A percentile compares a stretch with the other conserved stretches of the same genome.
Conservation (phyloP, 2,329 filamentous ascomycete genomes). For the Alternaria sp. region DNA sequence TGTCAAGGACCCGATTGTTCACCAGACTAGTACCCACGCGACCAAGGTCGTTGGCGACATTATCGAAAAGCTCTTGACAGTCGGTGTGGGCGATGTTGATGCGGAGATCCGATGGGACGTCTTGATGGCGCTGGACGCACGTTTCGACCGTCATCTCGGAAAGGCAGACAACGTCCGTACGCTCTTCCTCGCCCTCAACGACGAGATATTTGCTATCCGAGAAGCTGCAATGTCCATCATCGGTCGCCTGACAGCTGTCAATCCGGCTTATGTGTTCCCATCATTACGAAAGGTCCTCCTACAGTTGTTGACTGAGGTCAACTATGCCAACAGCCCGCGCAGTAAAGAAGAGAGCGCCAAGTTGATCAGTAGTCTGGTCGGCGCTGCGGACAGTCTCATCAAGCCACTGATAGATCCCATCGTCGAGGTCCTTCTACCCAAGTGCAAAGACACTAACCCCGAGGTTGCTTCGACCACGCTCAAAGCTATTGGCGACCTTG, state of each 20-base stretch:
- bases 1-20: constrained; percentile 94
- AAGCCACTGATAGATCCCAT: constrained; percentile 98
- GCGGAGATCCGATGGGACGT: constrained; percentile 89
- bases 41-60: constrained; percentile 98
- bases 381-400: constrained; percentile 91
- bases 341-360: constrained; percentile 98
- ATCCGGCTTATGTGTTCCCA: constrained; percentile 97
- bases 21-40: constrained; percentile 96
- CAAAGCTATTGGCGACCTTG: constrained; percentile 91
- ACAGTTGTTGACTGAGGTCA: constrained; percentile 93
- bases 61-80: constrained; percentile 93
- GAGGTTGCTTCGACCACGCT: constrained; percentile 95
- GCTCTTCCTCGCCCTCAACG: constrained; percentile 93
- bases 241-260: constrained; percentile 86
- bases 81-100: constrained; percentile 90
- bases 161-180: constrained; percentile 98
- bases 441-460: constrained; percentile 83
- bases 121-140: constrained; percentile 85
- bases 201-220: constrained; percentile 90
- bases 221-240: constrained; percentile 97
- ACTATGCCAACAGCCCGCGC: constrained; percentile 91
- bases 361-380: constrained; percentile 88
- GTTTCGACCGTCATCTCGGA: constrained; percentile 95
- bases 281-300: constrained; percentile 94
- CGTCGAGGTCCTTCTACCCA: constrained; percentile 92